Conservation (phyloP, 140 eudicot genomes). For the Ambrosia hybrid region DNA sequence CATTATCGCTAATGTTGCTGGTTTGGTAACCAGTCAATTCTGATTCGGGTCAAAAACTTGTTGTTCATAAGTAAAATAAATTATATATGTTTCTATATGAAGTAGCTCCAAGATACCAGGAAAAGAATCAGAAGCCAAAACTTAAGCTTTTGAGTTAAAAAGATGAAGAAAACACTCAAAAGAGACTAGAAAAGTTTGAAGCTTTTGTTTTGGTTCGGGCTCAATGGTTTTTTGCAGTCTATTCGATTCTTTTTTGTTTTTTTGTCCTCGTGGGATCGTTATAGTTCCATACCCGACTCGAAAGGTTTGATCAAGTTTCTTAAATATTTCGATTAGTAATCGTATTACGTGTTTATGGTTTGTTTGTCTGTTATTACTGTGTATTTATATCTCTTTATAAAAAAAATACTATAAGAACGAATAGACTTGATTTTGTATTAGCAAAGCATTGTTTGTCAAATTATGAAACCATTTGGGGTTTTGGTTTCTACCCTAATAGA, state of each 20-base stretch:
- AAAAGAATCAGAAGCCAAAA: conserved; percentile 48
- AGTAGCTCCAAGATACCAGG: conserved; percentile 72
- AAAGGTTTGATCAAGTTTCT: conserved; percentile 40
- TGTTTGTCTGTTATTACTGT: neutral
- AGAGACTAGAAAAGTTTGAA: conserved; percentile 40
- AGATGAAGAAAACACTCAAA: conserved; percentile 27
- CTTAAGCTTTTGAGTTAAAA: conserved; percentile 31
- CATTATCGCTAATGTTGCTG: neutral
- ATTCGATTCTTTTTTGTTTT: conserved; percentile 35
- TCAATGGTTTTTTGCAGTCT: conserved; percentile 14
- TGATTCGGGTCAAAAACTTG: neutral
- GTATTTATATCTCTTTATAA: neutral
- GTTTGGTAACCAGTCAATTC: neutral
- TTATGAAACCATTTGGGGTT: no score
- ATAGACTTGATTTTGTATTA: no score
- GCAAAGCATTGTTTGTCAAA: no score
- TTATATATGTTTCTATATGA: conserved; percentile 17
- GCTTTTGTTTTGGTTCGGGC: conserved; percentile 32
- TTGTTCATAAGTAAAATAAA: neutral
- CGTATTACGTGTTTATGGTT: neutral
- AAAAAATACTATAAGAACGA: no score
- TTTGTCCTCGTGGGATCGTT: conserved; percentile 21
- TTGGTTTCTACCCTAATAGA: no score
- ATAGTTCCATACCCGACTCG: conserved; percentile 36
- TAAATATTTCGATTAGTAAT: conserved; percentile 19